phyloP scores from a whole-genome alignment of 768 basidiomycete species.

The Podaxis sp. region DNA sequence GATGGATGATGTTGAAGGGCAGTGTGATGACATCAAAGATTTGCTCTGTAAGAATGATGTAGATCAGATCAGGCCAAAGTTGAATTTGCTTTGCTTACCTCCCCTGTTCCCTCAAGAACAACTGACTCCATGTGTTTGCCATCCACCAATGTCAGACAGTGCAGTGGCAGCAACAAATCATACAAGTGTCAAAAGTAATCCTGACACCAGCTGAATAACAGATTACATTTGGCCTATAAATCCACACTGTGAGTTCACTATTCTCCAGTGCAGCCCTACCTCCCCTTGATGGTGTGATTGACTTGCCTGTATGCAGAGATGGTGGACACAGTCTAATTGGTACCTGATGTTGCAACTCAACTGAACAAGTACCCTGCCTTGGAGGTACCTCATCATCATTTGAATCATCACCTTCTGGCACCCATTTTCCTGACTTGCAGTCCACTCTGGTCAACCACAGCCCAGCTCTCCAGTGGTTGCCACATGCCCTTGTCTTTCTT shows the following conservation, averaged over 20 bases:
- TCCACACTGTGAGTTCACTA: conserved; percentile 57
- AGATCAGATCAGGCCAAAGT: conserved; percentile 1
- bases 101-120: conserved; percentile 76
- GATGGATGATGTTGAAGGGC: conserved; percentile 81
- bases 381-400: conserved; percentile 28
- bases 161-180: conserved; percentile 62
- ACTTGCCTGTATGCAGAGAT: background rate
- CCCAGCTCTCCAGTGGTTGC: conserved; percentile 80
- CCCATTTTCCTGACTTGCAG: conserved; percentile 24
- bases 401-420: conserved; percentile 30
- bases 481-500: conserved; percentile 41
- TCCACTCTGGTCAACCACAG: conserved; percentile 51
- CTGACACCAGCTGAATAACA: conserved; percentile 71
- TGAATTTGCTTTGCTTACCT: conserved; percentile 41
- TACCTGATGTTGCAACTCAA: background rate
- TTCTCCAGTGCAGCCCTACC: conserved; percentile 3
- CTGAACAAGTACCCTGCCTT: background rate
- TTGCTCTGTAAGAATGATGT: conserved; percentile 58
- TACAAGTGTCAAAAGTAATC: conserved; percentile 65
- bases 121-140: conserved; percentile 51
- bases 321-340: background rate
- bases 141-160: conserved; percentile 50
- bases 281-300: conserved; percentile 6
- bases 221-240: conserved; percentile 72
- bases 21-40: conserved; percentile 77